Evolutionary conservation across 2,329 filamentous ascomycete genomes (phyloP).

Genomic region (Diaporthe batatas): DNA sequence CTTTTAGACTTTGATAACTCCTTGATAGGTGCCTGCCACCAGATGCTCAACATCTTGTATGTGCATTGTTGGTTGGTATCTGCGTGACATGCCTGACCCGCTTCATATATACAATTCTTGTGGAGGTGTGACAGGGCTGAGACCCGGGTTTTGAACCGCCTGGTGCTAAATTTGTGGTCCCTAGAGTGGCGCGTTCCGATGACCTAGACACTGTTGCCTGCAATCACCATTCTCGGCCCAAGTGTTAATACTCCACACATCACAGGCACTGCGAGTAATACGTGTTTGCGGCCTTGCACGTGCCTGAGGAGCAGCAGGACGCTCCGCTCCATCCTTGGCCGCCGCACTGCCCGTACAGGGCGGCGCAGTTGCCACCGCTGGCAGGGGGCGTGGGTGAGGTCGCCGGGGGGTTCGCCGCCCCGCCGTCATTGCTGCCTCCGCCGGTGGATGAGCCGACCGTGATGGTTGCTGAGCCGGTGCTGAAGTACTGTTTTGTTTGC

Average conservation of each 20-base stretch:
- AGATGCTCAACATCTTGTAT: neutral
- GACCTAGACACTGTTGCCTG: neutral
- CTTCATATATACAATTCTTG: constrained; percentile 1
- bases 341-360: constrained; percentile 52
- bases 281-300: constrained; percentile 49
- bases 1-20: neutral
- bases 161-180: neutral
- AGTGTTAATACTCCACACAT: neutral
- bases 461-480: constrained; percentile 27
- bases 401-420: constrained; percentile 18
- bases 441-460: constrained; percentile 42
- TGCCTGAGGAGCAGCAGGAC: constrained; percentile 52
- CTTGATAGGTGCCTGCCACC: neutral
- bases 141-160: neutral
- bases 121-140: too few relatives aligned
- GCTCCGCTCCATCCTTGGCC: constrained; percentile 51
- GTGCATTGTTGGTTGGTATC: neutral
- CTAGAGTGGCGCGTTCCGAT: neutral
- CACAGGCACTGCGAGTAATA: constrained; percentile 22
- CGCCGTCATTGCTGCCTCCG: constrained; percentile 24
- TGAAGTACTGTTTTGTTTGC: constrained; percentile 44
- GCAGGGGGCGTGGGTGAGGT: constrained; percentile 21
- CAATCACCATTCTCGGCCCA: neutral
- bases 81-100: neutral
- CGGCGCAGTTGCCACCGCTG: constrained; percentile 45